Conservation (phyloP, 1,139 yeast genomes). For the Taphrina pruni region DNA sequence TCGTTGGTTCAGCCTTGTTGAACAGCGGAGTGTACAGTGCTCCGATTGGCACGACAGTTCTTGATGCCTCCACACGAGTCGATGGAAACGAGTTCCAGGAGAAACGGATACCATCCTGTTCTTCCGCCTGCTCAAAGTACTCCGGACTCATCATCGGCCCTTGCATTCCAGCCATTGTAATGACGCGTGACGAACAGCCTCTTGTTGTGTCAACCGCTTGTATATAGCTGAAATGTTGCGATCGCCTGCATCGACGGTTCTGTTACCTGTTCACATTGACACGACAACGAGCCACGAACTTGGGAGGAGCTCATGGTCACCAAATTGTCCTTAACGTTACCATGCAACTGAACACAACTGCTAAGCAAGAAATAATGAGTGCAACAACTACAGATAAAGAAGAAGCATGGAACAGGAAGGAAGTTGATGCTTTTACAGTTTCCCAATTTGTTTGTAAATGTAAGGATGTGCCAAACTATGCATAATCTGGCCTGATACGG, state of each 20-base stretch:
- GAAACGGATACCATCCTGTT: slow-evolving; percentile 83
- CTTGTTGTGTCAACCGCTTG: neutral
- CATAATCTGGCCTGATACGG: neutral
- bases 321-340: too few species aligned
- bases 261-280: slow-evolving; percentile 5
- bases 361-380: too few species aligned
- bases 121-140: slow-evolving; percentile 79
- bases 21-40: slow-evolving; percentile 92
- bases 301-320: neutral
- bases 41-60: slow-evolving; percentile 93
- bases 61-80: slow-evolving; percentile 85
- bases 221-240: neutral
- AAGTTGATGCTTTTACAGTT: too few species aligned
- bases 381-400: too few species aligned
- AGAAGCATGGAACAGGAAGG: too few species aligned
- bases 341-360: too few species aligned
- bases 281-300: slow-evolving; percentile 7
- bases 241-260: neutral
- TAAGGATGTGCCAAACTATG: slow-evolving; percentile 7
- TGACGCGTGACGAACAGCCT: neutral
- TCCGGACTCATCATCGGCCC: slow-evolving; percentile 33
- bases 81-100: slow-evolving; percentile 92
- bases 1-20: slow-evolving; percentile 74
- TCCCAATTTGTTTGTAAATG: neutral
- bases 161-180: slow-evolving; percentile 29